A percentile compares a stretch with the other conserved stretches of the same genome.
Conservation (phyloP, 441 rosid species). For the Pelargonium australe region DNA sequence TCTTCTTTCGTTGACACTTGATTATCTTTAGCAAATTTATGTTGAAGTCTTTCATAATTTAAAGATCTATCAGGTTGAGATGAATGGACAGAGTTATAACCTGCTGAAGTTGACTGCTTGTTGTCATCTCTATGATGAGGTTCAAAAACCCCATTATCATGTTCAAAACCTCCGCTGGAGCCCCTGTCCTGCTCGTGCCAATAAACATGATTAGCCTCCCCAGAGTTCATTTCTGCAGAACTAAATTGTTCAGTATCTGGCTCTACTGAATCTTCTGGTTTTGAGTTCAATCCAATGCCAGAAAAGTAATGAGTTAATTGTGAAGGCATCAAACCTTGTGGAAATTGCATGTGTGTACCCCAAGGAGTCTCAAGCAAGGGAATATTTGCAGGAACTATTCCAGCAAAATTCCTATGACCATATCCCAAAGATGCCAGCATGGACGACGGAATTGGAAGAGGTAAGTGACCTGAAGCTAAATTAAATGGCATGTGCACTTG, state of each 20-base stretch:
- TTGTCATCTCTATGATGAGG: conserved; percentile 44
- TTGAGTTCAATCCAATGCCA: conserved; percentile 42
- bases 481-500: conserved; percentile 62
- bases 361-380: conserved; percentile 59
- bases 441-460: conserved; percentile 52
- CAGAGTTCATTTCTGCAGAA: conserved; percentile 36
- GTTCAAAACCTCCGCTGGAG: conserved; percentile 40
- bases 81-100: conserved; percentile 40
- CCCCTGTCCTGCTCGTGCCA: conserved; percentile 64
- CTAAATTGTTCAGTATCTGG: conserved; percentile 37
- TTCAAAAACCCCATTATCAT: conserved; percentile 56
- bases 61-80: conserved; percentile 40
- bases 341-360: conserved; percentile 56
- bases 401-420: conserved; percentile 58
- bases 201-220: conserved; percentile 48
- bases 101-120: conserved; percentile 49
- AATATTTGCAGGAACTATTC: conserved; percentile 49
- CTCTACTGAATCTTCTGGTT: conserved; percentile 48
- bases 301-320: conserved; percentile 55
- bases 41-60: conserved; percentile 39
- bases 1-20: conserved; percentile 33
- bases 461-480: conserved; percentile 55
- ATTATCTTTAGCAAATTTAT: conserved; percentile 35
- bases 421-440: conserved; percentile 59
- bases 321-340: conserved; percentile 56